Base-by-base conservation (phyloP, 202 grass and related monocot genomes). In the Dendrocalamus latiflorus region DNA sequence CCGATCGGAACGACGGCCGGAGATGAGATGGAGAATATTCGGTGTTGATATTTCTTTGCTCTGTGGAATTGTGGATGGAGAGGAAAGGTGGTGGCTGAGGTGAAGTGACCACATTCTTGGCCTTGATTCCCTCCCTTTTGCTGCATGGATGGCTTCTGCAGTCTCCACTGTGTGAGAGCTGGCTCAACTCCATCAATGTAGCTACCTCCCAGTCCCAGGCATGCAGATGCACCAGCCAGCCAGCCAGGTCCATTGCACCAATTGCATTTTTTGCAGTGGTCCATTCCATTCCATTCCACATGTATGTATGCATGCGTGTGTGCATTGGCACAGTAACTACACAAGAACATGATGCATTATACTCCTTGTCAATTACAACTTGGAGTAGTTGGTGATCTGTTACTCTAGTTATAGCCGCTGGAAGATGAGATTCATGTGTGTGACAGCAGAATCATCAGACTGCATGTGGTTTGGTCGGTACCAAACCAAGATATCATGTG, bases 381-480 rank as follows among this genome's bases (percentile, higher is more conserved):
- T 72, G 72, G 65, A 70, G 77, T 63, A 13, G 77, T 49, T 77
- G 87, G 65, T 89, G 83, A 72, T 85, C 70, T 73, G 72, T 33
- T 64, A 26, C 78, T 82, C 88, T 58, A 80, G 81, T 81, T 77
- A 34, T 82, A 82, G 71, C 68, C 56, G 82, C n/a, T 41, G 53
- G 7, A 86, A 83, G 71, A 84, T 81, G 75, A 70, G 76, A 91
- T 88, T 91, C 68, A 64, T 76, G 43, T 49, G 54, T 81, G 75
- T 72, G 57, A 36, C 47, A 65, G 80, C 38, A 84, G 58, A 28
- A 83, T 83, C 83, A 86, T 68, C 68, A 82, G 57, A 45, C 24
- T 67, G 78, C 84, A 86, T 90, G 84, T 90, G 83, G 67, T 53
- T 74, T 83, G 74, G 83, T 86, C 74, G 83, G 79, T 83, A 72